Conservation (phyloP, 768 basidiomycete species). For the Lactarius pseudohatsudake region DNA sequence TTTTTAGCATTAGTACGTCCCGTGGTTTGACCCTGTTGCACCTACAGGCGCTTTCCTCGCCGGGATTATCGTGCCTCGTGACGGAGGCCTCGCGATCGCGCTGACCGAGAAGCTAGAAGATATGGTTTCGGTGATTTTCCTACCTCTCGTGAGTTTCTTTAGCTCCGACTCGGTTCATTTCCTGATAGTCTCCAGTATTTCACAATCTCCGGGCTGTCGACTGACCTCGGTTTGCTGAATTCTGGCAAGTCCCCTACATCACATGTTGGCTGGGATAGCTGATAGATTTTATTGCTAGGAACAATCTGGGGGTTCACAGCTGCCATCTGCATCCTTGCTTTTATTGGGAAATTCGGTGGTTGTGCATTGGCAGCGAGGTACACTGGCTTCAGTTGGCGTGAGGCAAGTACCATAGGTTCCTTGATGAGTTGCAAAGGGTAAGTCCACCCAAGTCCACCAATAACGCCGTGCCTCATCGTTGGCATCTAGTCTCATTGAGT, state of each 20-base stretch:
- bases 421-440: slow-evolving; percentile 97
- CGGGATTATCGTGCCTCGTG: slow-evolving; percentile 80
- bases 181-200: slow-evolving; percentile 64
- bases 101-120: slow-evolving; percentile 98
- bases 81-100: slow-evolving; percentile 81
- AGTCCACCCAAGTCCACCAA: slow-evolving; percentile 19
- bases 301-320: slow-evolving; percentile 89
- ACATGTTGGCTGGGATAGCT: not conserved
- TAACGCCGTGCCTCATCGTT: not conserved
- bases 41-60: slow-evolving; percentile 72
- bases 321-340: slow-evolving; percentile 76
- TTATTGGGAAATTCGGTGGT: slow-evolving; percentile 85
- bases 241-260: slow-evolving; percentile 46
- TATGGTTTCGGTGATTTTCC: slow-evolving; percentile 85
- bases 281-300: slow-evolving; percentile 38
- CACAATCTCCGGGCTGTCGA: slow-evolving; percentile 86
- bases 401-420: slow-evolving; percentile 80
- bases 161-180: slow-evolving; percentile 5
- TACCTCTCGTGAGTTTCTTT: slow-evolving; percentile 64
- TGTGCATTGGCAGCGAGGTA: slow-evolving; percentile 69
- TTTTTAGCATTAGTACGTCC: not conserved
- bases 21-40: not conserved
- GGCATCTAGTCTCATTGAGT: slow-evolving; percentile 70
- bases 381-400: slow-evolving; percentile 75
- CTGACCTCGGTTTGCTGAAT: slow-evolving; percentile 82